phyloP scores from a whole-genome alignment of 106 monocot species.

The Acorus calamus region DNA sequence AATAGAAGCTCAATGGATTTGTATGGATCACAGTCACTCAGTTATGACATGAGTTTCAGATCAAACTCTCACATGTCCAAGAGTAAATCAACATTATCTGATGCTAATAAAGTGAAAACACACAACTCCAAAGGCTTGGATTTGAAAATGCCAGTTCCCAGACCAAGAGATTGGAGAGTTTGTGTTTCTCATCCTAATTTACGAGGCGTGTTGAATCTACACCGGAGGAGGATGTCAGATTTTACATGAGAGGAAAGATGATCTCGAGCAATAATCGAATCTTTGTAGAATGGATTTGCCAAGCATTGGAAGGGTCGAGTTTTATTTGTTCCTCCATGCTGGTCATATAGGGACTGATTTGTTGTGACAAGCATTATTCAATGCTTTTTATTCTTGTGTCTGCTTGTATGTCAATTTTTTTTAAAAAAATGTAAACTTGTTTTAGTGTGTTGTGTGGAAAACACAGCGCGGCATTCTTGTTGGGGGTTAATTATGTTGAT shows the following conservation, averaged over 20 bases:
- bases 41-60: conserved; percentile 14
- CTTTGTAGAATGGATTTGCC: too few species aligned
- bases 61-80: conserved; percentile 7
- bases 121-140: conserved; percentile 2
- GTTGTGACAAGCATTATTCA: too few species aligned
- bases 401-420: too few species aligned
- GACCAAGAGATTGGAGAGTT: conserved; percentile 18
- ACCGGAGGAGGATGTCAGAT: conserved; percentile 68
- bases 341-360: too few species aligned
- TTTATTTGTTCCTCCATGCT: too few species aligned
- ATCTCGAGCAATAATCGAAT: too few species aligned
- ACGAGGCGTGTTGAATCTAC: conserved; percentile 20
- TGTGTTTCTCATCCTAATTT: conserved; percentile 25
- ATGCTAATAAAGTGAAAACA: background rate
- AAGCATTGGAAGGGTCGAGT: too few species aligned
- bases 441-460: too few species aligned
- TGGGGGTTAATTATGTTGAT: too few species aligned
- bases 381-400: too few species aligned
- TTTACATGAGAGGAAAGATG: conserved; percentile 14
- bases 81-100: conserved; percentile 11
- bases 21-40: conserved; percentile 34
- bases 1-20: conserved; percentile 21
- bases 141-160: conserved; percentile 12
- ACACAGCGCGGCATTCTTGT: too few species aligned
- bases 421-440: too few species aligned